Base-by-base conservation (phyloP, 2,329 filamentous ascomycete species). In the Nigrospora sphaerica region DNA sequence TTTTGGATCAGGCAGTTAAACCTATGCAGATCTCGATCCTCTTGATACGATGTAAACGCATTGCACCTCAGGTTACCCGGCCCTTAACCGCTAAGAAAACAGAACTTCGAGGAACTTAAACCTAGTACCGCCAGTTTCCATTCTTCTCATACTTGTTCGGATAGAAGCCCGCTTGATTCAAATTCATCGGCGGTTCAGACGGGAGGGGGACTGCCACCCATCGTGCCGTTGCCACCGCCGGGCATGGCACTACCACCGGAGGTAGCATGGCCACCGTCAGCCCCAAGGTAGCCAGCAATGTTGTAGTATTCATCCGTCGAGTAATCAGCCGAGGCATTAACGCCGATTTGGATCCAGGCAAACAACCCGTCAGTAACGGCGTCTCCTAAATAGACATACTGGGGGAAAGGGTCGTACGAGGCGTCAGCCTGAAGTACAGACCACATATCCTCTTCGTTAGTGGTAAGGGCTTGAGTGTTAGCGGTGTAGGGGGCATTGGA, bases 361-460 rank as follows among this genome's bases (percentile, higher is more conserved):
- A 74, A 66, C 23, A 75, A 54, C 16, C 72, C 71, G 49, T 74
- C 71, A 12, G 62, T 54, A 17, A 75, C 57, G 17, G 63, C 60
- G 31, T 77, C 69, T 4, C 76, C 74, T 23, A 80, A 70, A 45
- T 75, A 71, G 37, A 75, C 61, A 51, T 71, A 77, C 58, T 78
- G 68, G 18, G 75, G 65, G 58, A 78, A 67, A 1, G 75, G 76
- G 51, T 76, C 72, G 49, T 51, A 63, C 42, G 43, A 52, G 36
- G 48, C 49, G 40, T 60, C 57, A 28, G 59, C 54, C 37, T 56
- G 52, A 33, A 62, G 39, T 37, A 63, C 49, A 33, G 52, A 55
- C 60, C 60, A 63, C 60, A 60, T 60, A 45, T 62, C 59, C 23
- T 59, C 60, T 49, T 62, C 58, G 53, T 62, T 62, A 49, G 55